Percentiles rank a stretch among this genome's conserved stretches.
phyloP scores from a whole-genome alignment of 495 filamentous ascomycete species.

The Entonaema liquescens region DNA sequence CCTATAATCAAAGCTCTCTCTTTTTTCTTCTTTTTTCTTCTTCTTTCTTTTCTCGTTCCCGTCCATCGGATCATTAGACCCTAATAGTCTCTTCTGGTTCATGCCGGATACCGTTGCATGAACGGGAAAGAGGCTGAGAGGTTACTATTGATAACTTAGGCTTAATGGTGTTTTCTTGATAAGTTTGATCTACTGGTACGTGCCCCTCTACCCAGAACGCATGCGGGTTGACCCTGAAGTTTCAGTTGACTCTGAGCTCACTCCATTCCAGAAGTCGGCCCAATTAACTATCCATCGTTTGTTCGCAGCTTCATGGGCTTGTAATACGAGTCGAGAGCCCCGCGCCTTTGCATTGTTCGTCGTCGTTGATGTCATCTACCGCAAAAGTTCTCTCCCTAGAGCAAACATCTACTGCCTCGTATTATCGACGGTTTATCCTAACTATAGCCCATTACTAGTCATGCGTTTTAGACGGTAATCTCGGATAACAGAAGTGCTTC shows the following conservation, averaged over 20 bases:
- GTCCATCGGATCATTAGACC: constrained; percentile 28
- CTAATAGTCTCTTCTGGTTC: constrained; percentile 32
- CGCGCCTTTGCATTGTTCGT: not conserved
- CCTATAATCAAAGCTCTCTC: constrained; percentile 1
- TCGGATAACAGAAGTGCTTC: constrained; percentile 29
- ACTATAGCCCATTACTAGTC: constrained; percentile 8
- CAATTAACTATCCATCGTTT: constrained; percentile 9
- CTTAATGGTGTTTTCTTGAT: constrained; percentile 27
- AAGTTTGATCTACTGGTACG: constrained; percentile 37
- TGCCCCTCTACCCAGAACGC: constrained; percentile 30
- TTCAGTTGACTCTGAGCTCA: constrained; percentile 16
- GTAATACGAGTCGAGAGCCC: constrained; percentile 4
- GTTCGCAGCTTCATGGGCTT: constrained; percentile 19
- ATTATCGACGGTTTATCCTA: not conserved
- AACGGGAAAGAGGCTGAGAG: constrained; percentile 41
- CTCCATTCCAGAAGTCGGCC: constrained; percentile 34
- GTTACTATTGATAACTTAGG: constrained; percentile 24
- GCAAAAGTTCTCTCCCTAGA: not conserved
- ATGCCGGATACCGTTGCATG: constrained; percentile 40
- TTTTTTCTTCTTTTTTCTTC: constrained; percentile 1
- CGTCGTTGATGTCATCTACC: constrained; percentile 1
- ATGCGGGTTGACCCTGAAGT: constrained; percentile 26
- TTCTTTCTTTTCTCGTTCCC: constrained; percentile 17
- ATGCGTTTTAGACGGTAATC: constrained; percentile 23
- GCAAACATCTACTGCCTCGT: not conserved